Evolutionary conservation across 495 filamentous ascomycete genomes (phyloP), one percentile per base, ranked within the genome.

Genomic region (Penicillium lagena): DNA sequence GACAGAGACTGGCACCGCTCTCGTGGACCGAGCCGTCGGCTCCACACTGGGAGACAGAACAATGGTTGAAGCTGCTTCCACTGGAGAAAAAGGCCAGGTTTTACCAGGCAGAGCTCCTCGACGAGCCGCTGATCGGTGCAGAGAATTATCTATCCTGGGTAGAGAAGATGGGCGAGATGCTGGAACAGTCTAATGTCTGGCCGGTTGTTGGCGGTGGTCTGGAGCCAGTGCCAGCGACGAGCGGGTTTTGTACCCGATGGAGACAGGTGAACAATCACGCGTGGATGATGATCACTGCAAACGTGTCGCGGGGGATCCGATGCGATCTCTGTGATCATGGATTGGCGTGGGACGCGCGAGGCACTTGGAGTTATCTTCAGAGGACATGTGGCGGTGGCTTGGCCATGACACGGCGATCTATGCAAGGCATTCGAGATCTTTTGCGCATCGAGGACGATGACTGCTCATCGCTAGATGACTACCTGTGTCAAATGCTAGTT

Each of bases 111-210:
- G 34, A 42, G 14, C 7, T 32, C 12, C 8, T 37, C 12, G 14
- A 40, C 22, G 36, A 43, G n/a, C 38, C 12, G n/a, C 46, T 48
- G 7, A 37, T 42, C n/a, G 46, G 46, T 11, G 39, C 46, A 14
- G 46, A 42, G 40, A 48, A 48, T n/a, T 43, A 43, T 10, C 22
- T 34, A 8, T 2, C 12, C 2, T 48, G 46, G 46, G 35, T 40
- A 9, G 34, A n/a, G 22, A 9, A 28, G 4, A 43, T 39, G 46
- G 9, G 32, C 3, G 32, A 34, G 13, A 34, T n/a, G 30, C 30
- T 49, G 13, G 12, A 15, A 10, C 22, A 40, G 6, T 40, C 12
- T 22, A 29, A 28, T 13, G 36, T 3, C 5, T 35, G 29, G 35
- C 37, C 28, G 35, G 29, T 34, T 9, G 15, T 38, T 1, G 17